Base-by-base conservation (phyloP, 2,329 filamentous ascomycete species). In the Cladobotryum protrusum region DNA sequence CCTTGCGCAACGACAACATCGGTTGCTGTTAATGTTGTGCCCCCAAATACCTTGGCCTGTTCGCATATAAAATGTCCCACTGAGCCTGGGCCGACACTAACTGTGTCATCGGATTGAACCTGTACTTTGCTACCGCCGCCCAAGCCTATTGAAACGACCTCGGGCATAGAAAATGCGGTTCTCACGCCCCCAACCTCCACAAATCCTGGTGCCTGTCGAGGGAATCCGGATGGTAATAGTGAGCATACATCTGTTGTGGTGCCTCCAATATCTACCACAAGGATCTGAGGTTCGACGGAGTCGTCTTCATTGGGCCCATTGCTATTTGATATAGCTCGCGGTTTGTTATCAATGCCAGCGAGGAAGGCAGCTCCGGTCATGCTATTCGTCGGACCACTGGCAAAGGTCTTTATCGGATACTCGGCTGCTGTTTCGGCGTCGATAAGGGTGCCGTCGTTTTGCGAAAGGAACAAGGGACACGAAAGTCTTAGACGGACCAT, bases 211-310 rank as follows among this genome's bases (percentile, higher is more conserved):
- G 81, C 78, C 54, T 82, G 79, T 17, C 79, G 71, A 0, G 81
- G 81, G 43, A 82, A 82, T 0, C 81, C 81, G 2, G 74, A 80
- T 0, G 77, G 73, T 1, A 82, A 66, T 2, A 84, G 61, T 0
- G 78, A 70, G 20, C 79, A 79, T 8, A 82, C 75, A 60, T 84
- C 81, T 2, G 78, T 79, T 0, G 79, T 83, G 0, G 81, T 83
- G 14, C 80, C 80, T 7, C 81, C 80, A 24, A 83, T 73, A 56
- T 83, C 80, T 2, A 82, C 71, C 0, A 81, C 77, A 40, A 82
- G 56, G 1, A 71, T 44, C 35, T 70, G 67, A 1, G 65, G 63
- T 18, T 62, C 13, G 32, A 46, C 0, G 20, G 32, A 3, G 12
- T 39, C 44, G 14, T 24, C 48, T 3, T 42, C n/a, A 12, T 34